Evolutionary conservation across 768 basidiomycete genomes (phyloP), one percentile per base, ranked within the genome.

Genomic region (Exidia glandulosa): DNA sequence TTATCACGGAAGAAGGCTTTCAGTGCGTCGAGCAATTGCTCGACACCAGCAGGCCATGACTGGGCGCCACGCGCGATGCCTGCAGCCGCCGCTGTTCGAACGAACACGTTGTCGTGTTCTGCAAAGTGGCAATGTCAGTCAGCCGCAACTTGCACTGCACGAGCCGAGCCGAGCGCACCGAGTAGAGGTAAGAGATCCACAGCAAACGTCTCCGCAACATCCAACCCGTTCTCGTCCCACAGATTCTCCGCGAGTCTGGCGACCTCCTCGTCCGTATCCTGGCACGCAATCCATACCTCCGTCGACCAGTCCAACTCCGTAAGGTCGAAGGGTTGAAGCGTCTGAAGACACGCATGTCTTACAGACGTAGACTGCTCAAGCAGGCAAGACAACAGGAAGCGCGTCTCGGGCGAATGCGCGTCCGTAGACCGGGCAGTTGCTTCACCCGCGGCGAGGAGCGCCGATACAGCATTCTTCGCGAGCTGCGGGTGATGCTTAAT

Each of bases 161-260:
- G n/a, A 36, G 34, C 32, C 25, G 27, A 36, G 33, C 13, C 23
- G 32, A 32, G 66, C 79, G 52, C 69, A 91, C 94, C 87, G 19
- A 97, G 77, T 66, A 83, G 90, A 0, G 69, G 69, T 12, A 89
- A 67, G 13, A 98, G 73, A 50, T 77, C 76, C 0, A 70, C 67
- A 0, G 91, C 70, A 71, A 83, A 83, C 5, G 70, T 70, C 63
- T 92, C 90, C 0, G 88, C 82, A 10, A 94, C 82, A 66, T 96
- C 92, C 36, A 97, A 71, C 3, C 91, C 94, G 63, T 98, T 98
- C 63, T 97, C 96, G 59, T 96, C 95, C 94, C 94, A 98, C 10
- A 90, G 73, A 62, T 86, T 83, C 27, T 75, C 74, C 16, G 94
- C 94, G 41, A 97, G 74, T 56, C 87, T 78, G 0, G 84, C 84